Conservation (phyloP, 1,284 basidiomycete species). For the Schizophyllum commune region DNA sequence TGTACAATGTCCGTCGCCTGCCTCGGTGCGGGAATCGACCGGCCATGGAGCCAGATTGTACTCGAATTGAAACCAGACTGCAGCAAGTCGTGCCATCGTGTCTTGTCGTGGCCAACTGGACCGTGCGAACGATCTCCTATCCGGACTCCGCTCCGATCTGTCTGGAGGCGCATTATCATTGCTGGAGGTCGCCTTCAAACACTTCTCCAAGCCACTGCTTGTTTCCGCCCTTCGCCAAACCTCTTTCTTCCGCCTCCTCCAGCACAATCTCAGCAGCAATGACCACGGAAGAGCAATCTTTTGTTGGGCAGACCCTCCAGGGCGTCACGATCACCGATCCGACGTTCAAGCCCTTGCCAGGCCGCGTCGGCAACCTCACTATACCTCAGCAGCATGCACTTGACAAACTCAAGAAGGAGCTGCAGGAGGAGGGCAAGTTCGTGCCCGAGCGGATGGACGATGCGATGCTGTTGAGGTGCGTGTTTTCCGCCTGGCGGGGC, state of each 20-base stretch:
- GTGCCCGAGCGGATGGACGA: slow-evolving; percentile 74
- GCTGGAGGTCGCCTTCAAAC: neutral
- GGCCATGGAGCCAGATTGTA: too few relatives aligned
- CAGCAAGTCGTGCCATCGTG: neutral
- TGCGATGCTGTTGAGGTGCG: slow-evolving; percentile 64
- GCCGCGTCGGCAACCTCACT: slow-evolving; percentile 81
- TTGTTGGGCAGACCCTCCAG: neutral
- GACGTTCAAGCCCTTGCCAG: slow-evolving; percentile 65
- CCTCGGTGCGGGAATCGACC: too few relatives aligned
- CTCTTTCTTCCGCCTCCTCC: neutral
- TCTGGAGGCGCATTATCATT: neutral
- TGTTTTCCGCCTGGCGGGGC: neutral
- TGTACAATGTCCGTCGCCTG: too few relatives aligned
- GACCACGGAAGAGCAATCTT: neutral
- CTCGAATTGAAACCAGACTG: too few relatives aligned
- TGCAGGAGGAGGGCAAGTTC: slow-evolving; percentile 55
- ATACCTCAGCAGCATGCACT: slow-evolving; percentile 64
- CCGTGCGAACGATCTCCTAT: too few relatives aligned
- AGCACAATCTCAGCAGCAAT: neutral
- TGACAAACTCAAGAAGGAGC: slow-evolving; percentile 62
- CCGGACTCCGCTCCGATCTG: neutral
- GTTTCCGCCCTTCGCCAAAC: neutral
- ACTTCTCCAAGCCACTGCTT: neutral
- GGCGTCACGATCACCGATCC: slow-evolving; percentile 44
- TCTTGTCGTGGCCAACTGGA: neutral